Evolutionary conservation across 2,329 filamentous ascomycete genomes (phyloP), one percentile per base, ranked within the genome.

Genomic region (Cytospora piceicola): DNA sequence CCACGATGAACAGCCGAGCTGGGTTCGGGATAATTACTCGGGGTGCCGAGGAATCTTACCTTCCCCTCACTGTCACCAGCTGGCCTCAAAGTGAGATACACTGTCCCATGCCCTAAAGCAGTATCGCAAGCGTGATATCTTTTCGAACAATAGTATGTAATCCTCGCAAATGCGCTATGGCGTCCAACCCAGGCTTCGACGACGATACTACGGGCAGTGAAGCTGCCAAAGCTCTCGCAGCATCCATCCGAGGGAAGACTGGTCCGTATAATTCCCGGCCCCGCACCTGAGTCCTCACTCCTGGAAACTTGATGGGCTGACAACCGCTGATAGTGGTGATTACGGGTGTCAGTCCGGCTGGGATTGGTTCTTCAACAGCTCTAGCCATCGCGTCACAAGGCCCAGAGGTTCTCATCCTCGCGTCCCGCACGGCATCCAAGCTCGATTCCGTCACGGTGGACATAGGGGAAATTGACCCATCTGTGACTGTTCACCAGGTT

Each of bases 371-470:
- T 42, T 72, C 77, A 1, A 81, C 79, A 0, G 79, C 76, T 3
- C 63, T 77, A 14, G 78, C 79, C 22, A 77, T 84, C 51, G 81
- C 81, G 4, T 77, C 80, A 0, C 81, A 83, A 59, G 70, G 70
- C 4, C 80, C 82, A 0, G 72, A 71, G 0, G 72, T 74, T 22
- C 76, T 85, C 22, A 77, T 81, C 46, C 75, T 82, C 15, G 80
- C 75, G 1, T 83, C 82, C 3, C 79, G 82, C 20, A 82, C 79
- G 12, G 71, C 70, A 39, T 64, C 74, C 15, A 82, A 82, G 67
- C 69, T 83, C 6, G 75, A 81, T 27, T 70, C 72, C 0, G 80
- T 81, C 0, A 76, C 75, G 7, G 70, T 75, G 11, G 73, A 77
- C 8, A 78, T 83, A 61, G 70, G 65, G 6, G 58, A 70, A 6